phyloP scores from a whole-genome alignment of 1,284 basidiomycete species.

The Malassezia furfur region DNA sequence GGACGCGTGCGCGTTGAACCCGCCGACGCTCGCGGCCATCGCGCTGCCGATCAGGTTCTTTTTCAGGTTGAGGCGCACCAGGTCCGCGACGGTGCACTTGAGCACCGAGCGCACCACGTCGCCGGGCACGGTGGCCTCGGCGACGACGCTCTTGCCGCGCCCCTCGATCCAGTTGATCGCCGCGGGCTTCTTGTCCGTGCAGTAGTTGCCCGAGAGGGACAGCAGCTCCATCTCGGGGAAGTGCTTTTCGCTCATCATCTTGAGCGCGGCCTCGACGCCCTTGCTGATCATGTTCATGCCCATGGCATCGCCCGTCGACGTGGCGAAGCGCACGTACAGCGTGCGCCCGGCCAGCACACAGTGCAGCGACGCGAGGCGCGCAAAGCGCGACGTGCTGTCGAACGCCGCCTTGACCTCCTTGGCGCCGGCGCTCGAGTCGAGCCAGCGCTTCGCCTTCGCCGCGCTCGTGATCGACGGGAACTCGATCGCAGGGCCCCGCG shows the following conservation, averaged over 20 bases:
- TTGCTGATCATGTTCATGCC: slow-evolving; percentile 90
- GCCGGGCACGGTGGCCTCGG: slow-evolving; percentile 86
- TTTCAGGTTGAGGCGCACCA: slow-evolving; percentile 89
- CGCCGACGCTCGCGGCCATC: slow-evolving; percentile 93
- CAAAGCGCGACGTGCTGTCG: slow-evolving; percentile 63
- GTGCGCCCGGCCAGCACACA: slow-evolving; percentile 53
- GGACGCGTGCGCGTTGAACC: slow-evolving; percentile 96
- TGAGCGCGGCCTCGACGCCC: slow-evolving; percentile 70
- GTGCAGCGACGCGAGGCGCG: slow-evolving; percentile 39
- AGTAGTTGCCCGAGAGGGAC: slow-evolving; percentile 93
- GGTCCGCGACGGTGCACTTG: slow-evolving; percentile 83
- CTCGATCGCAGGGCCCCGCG: slow-evolving; percentile 91
- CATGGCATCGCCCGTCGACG: slow-evolving; percentile 95
- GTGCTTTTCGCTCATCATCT: slow-evolving; percentile 61
- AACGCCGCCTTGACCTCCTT: slow-evolving; percentile 71
- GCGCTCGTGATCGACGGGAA: slow-evolving; percentile 75
- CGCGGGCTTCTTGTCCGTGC: slow-evolving; percentile 99
- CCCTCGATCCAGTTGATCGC: slow-evolving; percentile 99
- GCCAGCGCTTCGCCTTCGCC: slow-evolving; percentile 76
- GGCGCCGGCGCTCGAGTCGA: slow-evolving; percentile 75
- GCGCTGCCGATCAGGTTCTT: slow-evolving; percentile 96
- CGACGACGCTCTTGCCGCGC: slow-evolving; percentile 91
- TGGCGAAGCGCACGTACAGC: slow-evolving; percentile 89
- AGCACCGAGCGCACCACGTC: slow-evolving; percentile 77
- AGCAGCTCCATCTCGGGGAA: slow-evolving; percentile 93